Base-by-base conservation (phyloP, 495 filamentous ascomycete species). In the Tuber brumale region DNA sequence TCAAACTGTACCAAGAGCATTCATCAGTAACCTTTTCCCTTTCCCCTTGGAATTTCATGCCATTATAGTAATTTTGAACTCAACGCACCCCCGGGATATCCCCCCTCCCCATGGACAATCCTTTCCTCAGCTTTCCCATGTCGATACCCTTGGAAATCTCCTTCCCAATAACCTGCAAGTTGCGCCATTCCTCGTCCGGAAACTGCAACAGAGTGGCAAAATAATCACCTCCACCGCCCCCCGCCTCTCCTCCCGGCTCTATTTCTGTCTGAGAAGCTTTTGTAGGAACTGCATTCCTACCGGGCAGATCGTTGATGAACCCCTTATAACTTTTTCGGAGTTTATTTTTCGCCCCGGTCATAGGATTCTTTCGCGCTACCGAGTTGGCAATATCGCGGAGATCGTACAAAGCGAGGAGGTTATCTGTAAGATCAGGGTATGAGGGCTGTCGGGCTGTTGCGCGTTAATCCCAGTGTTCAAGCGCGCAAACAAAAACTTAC, bases 241-340 rank as follows among this genome's bases (percentile, higher is more conserved):
- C 78, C 7, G 71, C 72, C 42, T 83, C 84, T 39, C 83, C 80
- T 27, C 88, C 86, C 70, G 87, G 82, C 77, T 89, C 89, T 46
- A 88, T 84, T 1, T 88, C 84, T 75, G 90, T 90, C 72, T 80
- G 78, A 37, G 77, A 74, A 42, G 81, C 75, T 46, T 81, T 81
- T 72, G 81, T 77, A 27, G 79, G 72, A 35, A 83, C 81, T 44
- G 80, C 74, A 76, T 91, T 90, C 72, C 88, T 88, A 37, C 91
- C 91, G 39, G 90, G 86, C 37, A 93, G 83, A 37, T 85, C 85
- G 80, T 91, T 91, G 79, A 92, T 85, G 79, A 92, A 89, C 71
- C 89, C 89, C 80, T 93, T 90, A 82, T 93, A 93, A 23, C 91
- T 91, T 82, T 93, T 93, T 74, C 91, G 85, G 45, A 93, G 85